These are phyloP conservation scores for Blastobotrys serpentis DNA, from an alignment of 1,139 yeast genomes.

Conservation along the genomic window DNA sequence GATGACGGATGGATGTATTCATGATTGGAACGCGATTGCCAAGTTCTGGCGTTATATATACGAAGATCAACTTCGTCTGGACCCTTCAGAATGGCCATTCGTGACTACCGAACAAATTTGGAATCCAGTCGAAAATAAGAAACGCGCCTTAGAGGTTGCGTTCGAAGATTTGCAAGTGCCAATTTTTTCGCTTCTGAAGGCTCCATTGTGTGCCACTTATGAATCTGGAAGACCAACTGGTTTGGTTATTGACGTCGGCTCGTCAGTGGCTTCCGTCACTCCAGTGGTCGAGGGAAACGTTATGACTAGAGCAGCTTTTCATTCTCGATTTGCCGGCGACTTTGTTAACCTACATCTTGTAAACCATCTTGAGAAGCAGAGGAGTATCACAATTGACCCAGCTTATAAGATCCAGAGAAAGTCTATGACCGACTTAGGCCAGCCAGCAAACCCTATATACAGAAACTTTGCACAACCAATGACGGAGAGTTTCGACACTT, in stretches of 20 bases:
- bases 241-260: constrained; percentile 40
- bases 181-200: constrained; percentile 77
- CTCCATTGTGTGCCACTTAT: constrained; percentile 80
- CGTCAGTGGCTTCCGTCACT: constrained; percentile 59
- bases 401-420: constrained; percentile 36
- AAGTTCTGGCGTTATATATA: constrained; percentile 41
- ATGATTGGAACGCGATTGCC: constrained; percentile 48
- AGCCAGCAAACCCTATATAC: constrained; percentile 42
- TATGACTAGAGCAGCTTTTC: constrained; percentile 36
- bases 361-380: constrained; percentile 30
- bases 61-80: constrained; percentile 48
- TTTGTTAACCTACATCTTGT: constrained; percentile 41
- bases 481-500: constrained; percentile 37
- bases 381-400: constrained; percentile 35
- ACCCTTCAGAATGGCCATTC: constrained; percentile 69
- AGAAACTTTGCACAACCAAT: constrained; percentile 31
- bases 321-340: constrained; percentile 44
- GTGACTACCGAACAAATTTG: constrained; percentile 82
- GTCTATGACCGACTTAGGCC: constrained; percentile 38
- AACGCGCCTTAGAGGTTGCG: constrained; percentile 68
- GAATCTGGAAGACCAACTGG: constrained; percentile 39
- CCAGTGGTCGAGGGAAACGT: constrained; percentile 85
- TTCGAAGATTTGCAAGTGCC: constrained; percentile 78
- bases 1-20: constrained; percentile 43
- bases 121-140: constrained; percentile 71